phyloP scores from a whole-genome alignment of 164 flowering plant species.

The Vitis riparia region DNA sequence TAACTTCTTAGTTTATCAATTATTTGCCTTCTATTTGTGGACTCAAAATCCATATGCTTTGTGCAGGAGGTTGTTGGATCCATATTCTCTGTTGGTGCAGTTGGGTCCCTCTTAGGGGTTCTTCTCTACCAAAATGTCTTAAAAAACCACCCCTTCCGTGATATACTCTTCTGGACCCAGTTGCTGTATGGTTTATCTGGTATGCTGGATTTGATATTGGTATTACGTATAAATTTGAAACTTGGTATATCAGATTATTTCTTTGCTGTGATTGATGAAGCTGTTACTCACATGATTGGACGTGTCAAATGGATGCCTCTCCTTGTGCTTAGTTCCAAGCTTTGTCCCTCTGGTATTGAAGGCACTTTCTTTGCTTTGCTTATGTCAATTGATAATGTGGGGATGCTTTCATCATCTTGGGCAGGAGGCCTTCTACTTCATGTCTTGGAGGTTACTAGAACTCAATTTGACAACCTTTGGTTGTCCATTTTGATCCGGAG shows the following conservation, averaged over 20 bases:
- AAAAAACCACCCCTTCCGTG: constrained; percentile 50
- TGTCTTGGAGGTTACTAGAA: constrained; percentile 47
- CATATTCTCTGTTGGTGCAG: constrained; percentile 52
- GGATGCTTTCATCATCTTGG: constrained; percentile 57
- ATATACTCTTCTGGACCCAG: constrained; percentile 61
- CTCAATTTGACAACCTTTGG: constrained; percentile 58
- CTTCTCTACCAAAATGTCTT: constrained; percentile 51
- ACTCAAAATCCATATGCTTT: constrained; percentile 1
- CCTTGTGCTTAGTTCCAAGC: constrained; percentile 65
- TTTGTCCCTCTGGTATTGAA: constrained; percentile 73
- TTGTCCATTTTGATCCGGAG: constrained; percentile 57
- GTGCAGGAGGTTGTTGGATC: constrained; percentile 55
- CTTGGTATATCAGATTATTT: constrained; percentile 58
- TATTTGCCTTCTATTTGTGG: background rate
- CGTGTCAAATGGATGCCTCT: constrained; percentile 79
- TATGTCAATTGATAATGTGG: constrained; percentile 76
- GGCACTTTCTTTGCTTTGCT: constrained; percentile 78
- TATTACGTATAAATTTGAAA: constrained; percentile 53
- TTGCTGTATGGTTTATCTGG: constrained; percentile 50
- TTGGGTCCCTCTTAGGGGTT: constrained; percentile 61
- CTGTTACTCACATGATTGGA: constrained; percentile 43
- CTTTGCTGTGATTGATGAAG: constrained; percentile 53
- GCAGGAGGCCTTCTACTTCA: constrained; percentile 60
- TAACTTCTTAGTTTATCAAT: too few relatives aligned
- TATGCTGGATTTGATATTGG: constrained; percentile 57